Evolutionary conservation across 1,284 basidiomycete species (phyloP).

Genomic region (Sanghuangporus sanghuang): DNA sequence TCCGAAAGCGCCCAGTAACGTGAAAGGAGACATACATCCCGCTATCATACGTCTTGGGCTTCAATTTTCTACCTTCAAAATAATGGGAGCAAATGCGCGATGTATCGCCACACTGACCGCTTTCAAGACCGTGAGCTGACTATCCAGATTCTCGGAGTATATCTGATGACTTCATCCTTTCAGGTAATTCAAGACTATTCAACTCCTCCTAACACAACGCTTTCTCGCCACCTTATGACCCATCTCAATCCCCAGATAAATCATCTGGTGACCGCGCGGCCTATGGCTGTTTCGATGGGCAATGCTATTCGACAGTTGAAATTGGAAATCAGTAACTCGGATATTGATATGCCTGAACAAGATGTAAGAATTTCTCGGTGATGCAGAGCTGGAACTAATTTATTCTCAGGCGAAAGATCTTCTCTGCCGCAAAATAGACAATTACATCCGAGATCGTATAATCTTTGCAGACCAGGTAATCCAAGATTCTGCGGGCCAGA

Average conservation of each 20-base stretch:
- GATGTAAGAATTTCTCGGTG: conserved; percentile 52
- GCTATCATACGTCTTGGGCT: conserved; percentile 73
- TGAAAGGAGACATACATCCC: conserved; percentile 78
- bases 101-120: conserved; percentile 84
- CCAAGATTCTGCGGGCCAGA: conserved; percentile 80
- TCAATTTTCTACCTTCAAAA: conserved; percentile 81
- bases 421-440: conserved; percentile 84
- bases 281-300: conserved; percentile 94
- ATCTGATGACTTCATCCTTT: conserved; percentile 1
- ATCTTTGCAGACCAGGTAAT: conserved; percentile 93
- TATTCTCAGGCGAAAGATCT: conserved; percentile 75
- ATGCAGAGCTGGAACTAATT: conserved; percentile 3
- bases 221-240: conserved; percentile 83
- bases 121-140: conserved; percentile 68
- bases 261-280: conserved; percentile 80
- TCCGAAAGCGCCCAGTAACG: conserved; percentile 53
- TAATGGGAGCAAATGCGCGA: conserved; percentile 83
- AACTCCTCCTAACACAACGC: conserved; percentile 77
- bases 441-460: conserved; percentile 93
- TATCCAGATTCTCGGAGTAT: conserved; percentile 14
- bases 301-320: conserved; percentile 95
- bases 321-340: conserved; percentile 89
- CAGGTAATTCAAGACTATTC: conserved; percentile 86
- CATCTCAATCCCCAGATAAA: conserved; percentile 89
- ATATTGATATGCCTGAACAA: conserved; percentile 90